Evolutionary conservation across 2,329 filamentous ascomycete species (phyloP), one percentile per base, ranked within the genome.

Genomic region (Fusarium nodosum): DNA sequence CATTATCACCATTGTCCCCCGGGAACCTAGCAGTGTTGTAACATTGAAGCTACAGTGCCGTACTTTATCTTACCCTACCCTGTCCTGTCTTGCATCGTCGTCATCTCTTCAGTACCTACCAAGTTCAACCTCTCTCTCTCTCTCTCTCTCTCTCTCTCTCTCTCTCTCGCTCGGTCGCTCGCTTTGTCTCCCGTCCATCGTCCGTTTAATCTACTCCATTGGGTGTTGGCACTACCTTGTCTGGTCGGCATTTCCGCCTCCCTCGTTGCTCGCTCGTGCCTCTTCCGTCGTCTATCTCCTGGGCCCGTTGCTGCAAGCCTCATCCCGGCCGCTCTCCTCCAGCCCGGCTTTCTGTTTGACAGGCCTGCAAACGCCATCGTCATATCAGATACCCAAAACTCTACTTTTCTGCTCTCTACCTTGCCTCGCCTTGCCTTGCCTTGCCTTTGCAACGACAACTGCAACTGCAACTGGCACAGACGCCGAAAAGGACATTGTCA

Each of bases 1-100:
- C 72, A 68, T 74, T 66, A 73, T 73, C 72, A 58, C 56, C 64
- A 74, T 66, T 66, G 51, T 73, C 72, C 72, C 72, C 70, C 57
- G 48, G 60, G 60, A 58, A 55, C 42, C 52, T 59, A 52, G 51
- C 66, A 64, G 38, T 72, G 68, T 71, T 69, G 72, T 70, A 67
- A 70, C 61, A 39, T 70, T 62, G 64, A 73, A 72, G 68, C 68
- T 63, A 55, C 69, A 63, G 62, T 68, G 33, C 59, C 39, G 36
- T 61, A 54, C 56, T 22, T 62, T 41, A 57, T 60, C 56, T 55
- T 34, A 41, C 60, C 57, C 47, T 36, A 30, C 28, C 60, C 44
- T 63, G 42, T 13, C 45, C n/a, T 36, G 30, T 20, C 47, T 46
- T 63, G 31, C 31, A 52, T 33, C 38, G 34, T 34, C 38, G 34